Evolutionary conservation across 202 grass and related monocot genomes (phyloP).

Genomic region (Cymbopogon flexuosus): DNA sequence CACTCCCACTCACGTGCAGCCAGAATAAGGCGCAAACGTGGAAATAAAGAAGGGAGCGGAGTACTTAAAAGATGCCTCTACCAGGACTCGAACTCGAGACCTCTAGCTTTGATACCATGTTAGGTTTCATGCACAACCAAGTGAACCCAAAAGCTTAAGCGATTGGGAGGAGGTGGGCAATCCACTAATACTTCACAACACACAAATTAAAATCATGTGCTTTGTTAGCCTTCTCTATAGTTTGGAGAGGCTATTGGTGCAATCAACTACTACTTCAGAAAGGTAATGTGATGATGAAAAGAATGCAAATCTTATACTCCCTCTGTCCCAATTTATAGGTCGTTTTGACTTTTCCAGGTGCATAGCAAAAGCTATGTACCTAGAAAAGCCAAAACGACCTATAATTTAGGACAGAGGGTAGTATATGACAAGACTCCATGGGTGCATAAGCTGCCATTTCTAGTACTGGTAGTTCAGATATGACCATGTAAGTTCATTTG

Average conservation of each 20-base stretch:
- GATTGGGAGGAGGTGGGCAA: too few relatives aligned
- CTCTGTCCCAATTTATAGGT: background rate
- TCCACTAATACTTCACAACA: too few relatives aligned
- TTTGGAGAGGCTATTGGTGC: background rate
- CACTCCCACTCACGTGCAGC: too few relatives aligned
- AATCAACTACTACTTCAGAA: background rate
- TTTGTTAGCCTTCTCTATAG: background rate
- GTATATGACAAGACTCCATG: background rate
- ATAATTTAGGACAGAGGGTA: background rate
- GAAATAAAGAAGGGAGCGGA: too few relatives aligned
- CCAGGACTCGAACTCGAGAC: too few relatives aligned
- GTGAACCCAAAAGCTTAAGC: too few relatives aligned
- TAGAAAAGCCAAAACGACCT: background rate
- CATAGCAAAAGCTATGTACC: background rate
- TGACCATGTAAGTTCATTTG: conserved; percentile 1
- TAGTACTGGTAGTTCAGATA: conserved; percentile 11
- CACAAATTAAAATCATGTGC: background rate
- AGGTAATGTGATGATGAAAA: conserved; percentile 8
- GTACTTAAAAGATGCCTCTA: too few relatives aligned
- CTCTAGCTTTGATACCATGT: too few relatives aligned
- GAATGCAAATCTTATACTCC: conserved; percentile 8
- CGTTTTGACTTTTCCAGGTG: background rate
- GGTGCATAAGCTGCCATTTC: background rate
- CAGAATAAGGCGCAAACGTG: too few relatives aligned
- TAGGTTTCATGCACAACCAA: too few relatives aligned